Evolutionary conservation across 768 basidiomycete species (phyloP).

Genomic region (Scleroderma citrinum): DNA sequence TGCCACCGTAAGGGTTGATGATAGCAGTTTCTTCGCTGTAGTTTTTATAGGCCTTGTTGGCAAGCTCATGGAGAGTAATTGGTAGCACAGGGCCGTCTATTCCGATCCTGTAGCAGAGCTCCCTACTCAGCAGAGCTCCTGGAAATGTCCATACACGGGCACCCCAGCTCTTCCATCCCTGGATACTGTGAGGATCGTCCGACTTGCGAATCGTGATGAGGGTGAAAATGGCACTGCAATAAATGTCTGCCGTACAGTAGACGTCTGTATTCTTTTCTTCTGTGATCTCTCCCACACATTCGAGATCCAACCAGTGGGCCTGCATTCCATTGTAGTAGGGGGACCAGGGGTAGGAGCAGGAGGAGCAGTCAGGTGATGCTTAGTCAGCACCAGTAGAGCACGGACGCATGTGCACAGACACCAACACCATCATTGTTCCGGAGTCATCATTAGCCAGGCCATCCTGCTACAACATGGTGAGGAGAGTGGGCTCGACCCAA

Average conservation of each 20-base stretch:
- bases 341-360: too few species aligned
- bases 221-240: conserved; percentile 9
- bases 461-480: background rate
- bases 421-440: too few species aligned
- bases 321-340: too few species aligned
- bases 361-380: too few species aligned
- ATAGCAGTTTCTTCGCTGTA: conserved; percentile 8
- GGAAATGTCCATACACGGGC: conserved; percentile 13
- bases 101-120: conserved; percentile 7
- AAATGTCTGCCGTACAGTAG: conserved; percentile 16
- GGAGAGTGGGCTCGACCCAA: background rate
- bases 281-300: conserved; percentile 9
- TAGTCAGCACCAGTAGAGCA: too few species aligned
- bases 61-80: conserved; percentile 3
- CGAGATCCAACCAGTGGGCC: conserved; percentile 18
- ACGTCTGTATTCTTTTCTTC: conserved; percentile 13
- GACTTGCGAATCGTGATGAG: conserved; percentile 8
- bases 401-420: too few species aligned
- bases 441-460: too few species aligned
- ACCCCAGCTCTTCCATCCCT: conserved; percentile 15
- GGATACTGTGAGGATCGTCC: background rate
- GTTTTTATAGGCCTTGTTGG: conserved; percentile 12
- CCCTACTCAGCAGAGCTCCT: conserved; percentile 8
- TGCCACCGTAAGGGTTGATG: conserved; percentile 5
- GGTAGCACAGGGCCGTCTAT: background rate